A percentile compares a stretch with the other conserved stretches of the same genome.
Conservation (phyloP, 306 rosid genomes). For the Glycyrrhiza uralensis region DNA sequence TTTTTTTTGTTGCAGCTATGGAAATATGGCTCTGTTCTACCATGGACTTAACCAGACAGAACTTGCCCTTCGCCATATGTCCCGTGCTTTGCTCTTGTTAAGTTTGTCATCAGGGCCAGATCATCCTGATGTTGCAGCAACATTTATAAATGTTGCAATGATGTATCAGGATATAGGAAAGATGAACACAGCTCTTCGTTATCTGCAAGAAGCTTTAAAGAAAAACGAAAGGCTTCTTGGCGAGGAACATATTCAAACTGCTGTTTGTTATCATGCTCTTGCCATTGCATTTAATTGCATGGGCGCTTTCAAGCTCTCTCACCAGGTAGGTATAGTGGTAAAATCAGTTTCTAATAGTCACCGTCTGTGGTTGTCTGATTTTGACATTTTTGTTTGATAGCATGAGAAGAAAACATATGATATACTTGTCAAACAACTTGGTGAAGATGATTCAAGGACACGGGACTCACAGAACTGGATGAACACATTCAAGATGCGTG, state of each 20-base stretch:
- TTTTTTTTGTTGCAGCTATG: constrained; percentile 65
- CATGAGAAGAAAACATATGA: constrained; percentile 96
- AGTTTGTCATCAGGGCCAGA: constrained; percentile 97
- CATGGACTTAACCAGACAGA: constrained; percentile 97
- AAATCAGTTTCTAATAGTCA: background rate
- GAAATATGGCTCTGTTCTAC: constrained; percentile 97
- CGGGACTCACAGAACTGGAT: constrained; percentile 94
- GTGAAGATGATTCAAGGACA: constrained; percentile 94
- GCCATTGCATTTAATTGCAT: constrained; percentile 97
- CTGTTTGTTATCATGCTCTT: constrained; percentile 98
- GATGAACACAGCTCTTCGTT: constrained; percentile 95
- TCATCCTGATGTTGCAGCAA: constrained; percentile 98
- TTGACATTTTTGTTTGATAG: constrained; percentile 44
- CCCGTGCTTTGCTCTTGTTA: constrained; percentile 87
- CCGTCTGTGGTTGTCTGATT: constrained; percentile 9
- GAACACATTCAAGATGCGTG: constrained; percentile 96
- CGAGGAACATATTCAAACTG: constrained; percentile 97
- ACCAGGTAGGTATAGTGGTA: constrained; percentile 57
- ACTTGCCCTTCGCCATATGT: constrained; percentile 94
- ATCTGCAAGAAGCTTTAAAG: constrained; percentile 97
- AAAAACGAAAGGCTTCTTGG: constrained; percentile 98
- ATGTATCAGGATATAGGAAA: constrained; percentile 98
- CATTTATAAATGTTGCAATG: constrained; percentile 94
- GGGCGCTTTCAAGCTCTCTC: constrained; percentile 97
- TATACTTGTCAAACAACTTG: constrained; percentile 94